phyloP scores from a whole-genome alignment of 2,329 filamentous ascomycete species.

The Claviceps sp. region DNA sequence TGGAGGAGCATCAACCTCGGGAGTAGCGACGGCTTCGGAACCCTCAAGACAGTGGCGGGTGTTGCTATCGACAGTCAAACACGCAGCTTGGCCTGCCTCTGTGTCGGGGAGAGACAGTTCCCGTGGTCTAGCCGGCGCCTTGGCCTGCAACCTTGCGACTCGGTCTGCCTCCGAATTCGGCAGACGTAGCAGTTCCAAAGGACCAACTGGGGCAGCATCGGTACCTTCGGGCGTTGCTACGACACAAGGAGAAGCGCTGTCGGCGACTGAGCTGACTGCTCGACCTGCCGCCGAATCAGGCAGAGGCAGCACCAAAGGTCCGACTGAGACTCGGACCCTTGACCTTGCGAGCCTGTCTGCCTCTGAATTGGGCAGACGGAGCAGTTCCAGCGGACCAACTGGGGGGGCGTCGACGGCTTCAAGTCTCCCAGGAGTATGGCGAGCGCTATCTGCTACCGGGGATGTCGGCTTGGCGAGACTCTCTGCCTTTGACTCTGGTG shows the following conservation, averaged over 20 bases:
- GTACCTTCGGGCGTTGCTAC: neutral
- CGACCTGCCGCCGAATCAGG: neutral
- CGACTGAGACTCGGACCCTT: neutral
- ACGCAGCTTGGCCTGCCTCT: no score
- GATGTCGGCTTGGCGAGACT: no score
- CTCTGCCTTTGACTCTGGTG: no score
- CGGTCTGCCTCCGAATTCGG: neutral
- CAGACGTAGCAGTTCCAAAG: neutral
- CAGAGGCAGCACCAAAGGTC: neutral
- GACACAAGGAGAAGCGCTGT: no score
- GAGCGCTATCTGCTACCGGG: no score
- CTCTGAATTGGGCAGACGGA: neutral
- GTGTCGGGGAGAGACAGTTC: no score
- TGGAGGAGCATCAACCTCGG: neutral
- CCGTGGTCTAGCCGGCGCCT: no score
- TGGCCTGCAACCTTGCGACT: neutral
- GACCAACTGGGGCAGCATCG: neutral
- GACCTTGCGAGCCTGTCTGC: neutral
- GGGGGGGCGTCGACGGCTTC: neutral
- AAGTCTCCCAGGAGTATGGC: neutral
- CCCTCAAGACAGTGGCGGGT: no score
- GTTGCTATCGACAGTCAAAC: no score
- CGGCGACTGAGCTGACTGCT: neutral
- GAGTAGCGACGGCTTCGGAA: neutral
- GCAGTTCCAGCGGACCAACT: neutral